Evolutionary conservation across 176 grass and related monocot species (phyloP), one percentile per base, ranked within the genome.

Genomic region (Echinochloa phyllopogon): DNA sequence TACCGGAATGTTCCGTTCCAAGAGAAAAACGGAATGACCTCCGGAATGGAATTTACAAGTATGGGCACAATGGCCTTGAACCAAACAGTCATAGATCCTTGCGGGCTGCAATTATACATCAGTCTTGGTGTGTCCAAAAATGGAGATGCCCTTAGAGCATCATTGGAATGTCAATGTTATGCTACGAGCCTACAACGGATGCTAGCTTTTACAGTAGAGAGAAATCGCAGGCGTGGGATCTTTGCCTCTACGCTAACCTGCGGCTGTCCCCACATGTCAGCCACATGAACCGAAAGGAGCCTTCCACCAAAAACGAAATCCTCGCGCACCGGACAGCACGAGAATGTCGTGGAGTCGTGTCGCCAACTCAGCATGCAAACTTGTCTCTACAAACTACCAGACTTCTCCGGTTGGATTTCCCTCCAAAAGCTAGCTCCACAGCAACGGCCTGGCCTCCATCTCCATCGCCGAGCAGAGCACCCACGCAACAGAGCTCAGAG

Each of bases 401-500:
- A 61, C 80, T 29, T 45, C 15, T 82, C 72, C 40, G 14, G 60
- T 47, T 17, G 23, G 61, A 1, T 25, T 58, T 81, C 37, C 47
- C 77, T 81, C 77, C 57, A 80, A 50, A 58, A 77, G 38, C 36
- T 33, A 23, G 21, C n/a, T 51, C 4, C 81, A 50, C 57, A 64
- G 18, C 44, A 50, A 1, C 40, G 44, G 29, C 48, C 29, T 8
- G 1, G 21, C 20, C 29, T 5, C 1, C 9, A 15, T 63, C 29
- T 5, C 1, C 9, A 15, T 63, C 13, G 6, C n/a, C 36, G 76
- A 56, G 29, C 67, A 16, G 36, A 51, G 44, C 48, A 42, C 16
- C 56, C 15, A 66, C 52, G 80, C 52, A 18, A 72, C 21, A 69
- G 29, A 82, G 29, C 29, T 33, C 29, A 33, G 29, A 20, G 18